A percentile compares a stretch with the other conserved stretches of the same genome.
phyloP scores from a whole-genome alignment of 768 basidiomycete species.

The Mycena kentingensis region DNA sequence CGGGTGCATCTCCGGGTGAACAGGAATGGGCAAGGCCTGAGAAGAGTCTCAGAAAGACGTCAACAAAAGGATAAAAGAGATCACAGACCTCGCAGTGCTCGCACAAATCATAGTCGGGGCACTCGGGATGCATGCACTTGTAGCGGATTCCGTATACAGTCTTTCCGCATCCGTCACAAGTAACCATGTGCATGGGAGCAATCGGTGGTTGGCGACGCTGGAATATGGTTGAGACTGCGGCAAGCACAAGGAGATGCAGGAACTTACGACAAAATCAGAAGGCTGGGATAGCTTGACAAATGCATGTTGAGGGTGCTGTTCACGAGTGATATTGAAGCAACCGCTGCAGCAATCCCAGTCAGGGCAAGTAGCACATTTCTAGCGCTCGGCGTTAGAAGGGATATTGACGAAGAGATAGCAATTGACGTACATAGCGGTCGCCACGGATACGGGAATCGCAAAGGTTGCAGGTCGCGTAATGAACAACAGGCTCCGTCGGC shows the following conservation, averaged over 20 bases:
- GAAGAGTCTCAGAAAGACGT: too few species aligned
- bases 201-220: slow-evolving; percentile 28
- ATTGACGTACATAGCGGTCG: slow-evolving; percentile 63
- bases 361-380: slow-evolving; percentile 85
- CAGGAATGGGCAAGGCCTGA: slow-evolving; percentile 73
- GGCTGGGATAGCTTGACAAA: slow-evolving; percentile 64
- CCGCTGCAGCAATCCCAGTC: slow-evolving; percentile 77
- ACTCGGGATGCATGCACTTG: slow-evolving; percentile 83
- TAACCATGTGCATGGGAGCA: slow-evolving; percentile 49
- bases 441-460: slow-evolving; percentile 75
- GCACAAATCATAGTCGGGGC: slow-evolving; percentile 84
- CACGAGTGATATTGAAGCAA: slow-evolving; percentile 71
- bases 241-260: background rate
- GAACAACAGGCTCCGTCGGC: slow-evolving; percentile 38
- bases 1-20: slow-evolving; percentile 72
- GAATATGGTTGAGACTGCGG: background rate
- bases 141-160: slow-evolving; percentile 66
- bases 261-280: slow-evolving; percentile 59
- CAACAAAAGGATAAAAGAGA: too few species aligned
- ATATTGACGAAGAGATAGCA: slow-evolving; percentile 6
- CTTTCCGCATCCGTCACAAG: slow-evolving; percentile 62
- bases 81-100: slow-evolving; percentile 74
- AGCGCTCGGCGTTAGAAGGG: background rate
- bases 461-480: slow-evolving; percentile 73
- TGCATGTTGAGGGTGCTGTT: slow-evolving; percentile 76